Conservation (phyloP, 495 filamentous ascomycete genomes). For the Lepidopterella palustris region DNA sequence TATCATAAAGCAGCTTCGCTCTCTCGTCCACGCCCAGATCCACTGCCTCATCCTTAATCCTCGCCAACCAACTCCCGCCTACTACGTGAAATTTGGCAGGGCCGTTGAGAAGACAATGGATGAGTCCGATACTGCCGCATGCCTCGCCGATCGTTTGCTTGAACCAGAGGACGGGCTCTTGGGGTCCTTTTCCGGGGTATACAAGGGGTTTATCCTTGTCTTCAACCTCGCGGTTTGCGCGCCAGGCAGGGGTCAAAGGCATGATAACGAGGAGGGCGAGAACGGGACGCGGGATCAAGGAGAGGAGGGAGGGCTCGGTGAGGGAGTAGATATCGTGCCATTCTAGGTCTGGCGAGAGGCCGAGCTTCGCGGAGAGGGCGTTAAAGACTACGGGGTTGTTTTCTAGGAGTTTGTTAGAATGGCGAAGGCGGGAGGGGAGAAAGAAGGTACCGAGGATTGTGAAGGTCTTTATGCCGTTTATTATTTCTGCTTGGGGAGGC, state of each 20-base stretch:
- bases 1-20: slow-evolving; percentile 66
- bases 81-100: slow-evolving; percentile 41
- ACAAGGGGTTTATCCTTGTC: slow-evolving; percentile 15
- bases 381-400: slow-evolving; percentile 27
- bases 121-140: slow-evolving; percentile 76
- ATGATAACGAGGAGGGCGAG: slow-evolving; percentile 25
- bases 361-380: slow-evolving; percentile 17
- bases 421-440: background rate
- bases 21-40: slow-evolving; percentile 52
- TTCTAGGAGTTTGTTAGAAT: slow-evolving; percentile 6
- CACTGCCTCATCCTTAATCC: slow-evolving; percentile 42
- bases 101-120: slow-evolving; percentile 68
- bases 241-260: slow-evolving; percentile 17
- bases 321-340: slow-evolving; percentile 29
- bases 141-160: slow-evolving; percentile 85
- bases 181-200: slow-evolving; percentile 46
- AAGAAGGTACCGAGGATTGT: background rate
- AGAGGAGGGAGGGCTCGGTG: slow-evolving; percentile 23
- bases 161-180: slow-evolving; percentile 74
- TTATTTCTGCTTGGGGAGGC: too few relatives aligned
- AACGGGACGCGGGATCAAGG: slow-evolving; percentile 25
- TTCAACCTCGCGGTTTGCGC: slow-evolving; percentile 11
- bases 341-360: slow-evolving; percentile 6
- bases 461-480: background rate
- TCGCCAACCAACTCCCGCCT: slow-evolving; percentile 44